Percentiles rank a stretch among this genome's conserved stretches.
These are phyloP conservation scores for Chenopodium quinoa DNA, from an alignment of 148 eudicot genomes.

Conservation along the genomic window DNA sequence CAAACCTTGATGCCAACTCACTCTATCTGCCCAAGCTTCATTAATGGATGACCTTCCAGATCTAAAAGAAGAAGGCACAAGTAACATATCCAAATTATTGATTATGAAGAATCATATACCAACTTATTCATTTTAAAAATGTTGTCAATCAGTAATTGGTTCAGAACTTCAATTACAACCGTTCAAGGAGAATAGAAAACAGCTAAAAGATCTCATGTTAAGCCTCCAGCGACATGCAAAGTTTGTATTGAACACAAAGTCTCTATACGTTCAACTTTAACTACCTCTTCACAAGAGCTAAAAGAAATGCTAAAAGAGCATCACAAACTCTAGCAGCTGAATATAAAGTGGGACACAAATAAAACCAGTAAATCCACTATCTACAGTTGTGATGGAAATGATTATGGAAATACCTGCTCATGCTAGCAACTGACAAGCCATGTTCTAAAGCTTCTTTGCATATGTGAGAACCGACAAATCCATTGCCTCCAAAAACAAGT, in stretches of 20 bases:
- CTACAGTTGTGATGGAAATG: not conserved
- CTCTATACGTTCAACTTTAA: not conserved
- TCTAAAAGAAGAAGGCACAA: conserved; percentile 30
- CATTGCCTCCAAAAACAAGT: conserved; percentile 83
- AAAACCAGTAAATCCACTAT: not conserved
- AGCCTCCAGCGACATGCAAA: not conserved
- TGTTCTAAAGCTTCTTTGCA: conserved; percentile 69
- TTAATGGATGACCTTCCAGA: conserved; percentile 68
- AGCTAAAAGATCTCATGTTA: not conserved
- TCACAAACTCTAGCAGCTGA: not conserved
- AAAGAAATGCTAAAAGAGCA: not conserved
- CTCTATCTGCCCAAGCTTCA: conserved; percentile 68
- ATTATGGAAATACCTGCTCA: conserved; percentile 57
- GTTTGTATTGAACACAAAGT: not conserved
- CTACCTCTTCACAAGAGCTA: not conserved
- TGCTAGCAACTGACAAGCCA: conserved; percentile 69
- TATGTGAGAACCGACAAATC: conserved; percentile 82
- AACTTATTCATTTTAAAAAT: not conserved
- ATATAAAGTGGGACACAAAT: not conserved
- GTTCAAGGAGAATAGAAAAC: not conserved
- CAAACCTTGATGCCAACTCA: conserved; percentile 75
- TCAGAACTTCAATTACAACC: not conserved
- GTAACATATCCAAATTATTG: not conserved
- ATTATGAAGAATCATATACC: not conserved
- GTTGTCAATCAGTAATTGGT: not conserved